phyloP scores from a whole-genome alignment of 768 basidiomycete species.

The Calocera cornea region DNA sequence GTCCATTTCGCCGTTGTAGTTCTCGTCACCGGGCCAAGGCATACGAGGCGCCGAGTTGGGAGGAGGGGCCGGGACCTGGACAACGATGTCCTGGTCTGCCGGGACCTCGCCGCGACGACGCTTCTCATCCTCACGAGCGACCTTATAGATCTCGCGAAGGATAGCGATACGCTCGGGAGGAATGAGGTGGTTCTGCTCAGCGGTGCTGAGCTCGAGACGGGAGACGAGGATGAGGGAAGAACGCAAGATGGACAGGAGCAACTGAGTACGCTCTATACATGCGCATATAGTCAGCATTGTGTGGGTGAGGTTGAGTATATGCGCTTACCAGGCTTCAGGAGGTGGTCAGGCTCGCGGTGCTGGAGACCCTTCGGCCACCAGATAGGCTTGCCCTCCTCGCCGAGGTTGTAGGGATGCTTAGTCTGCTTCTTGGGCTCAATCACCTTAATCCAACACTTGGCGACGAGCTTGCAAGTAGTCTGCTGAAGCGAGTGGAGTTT shows the following conservation, averaged over 20 bases:
- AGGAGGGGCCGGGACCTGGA: neutral
- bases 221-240: conserved; percentile 19
- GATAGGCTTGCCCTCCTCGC: conserved; percentile 24
- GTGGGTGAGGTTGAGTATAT: neutral
- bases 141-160: conserved; percentile 24
- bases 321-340: conserved; percentile 26
- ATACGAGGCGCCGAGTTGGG: neutral
- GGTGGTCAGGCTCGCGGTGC: conserved; percentile 30
- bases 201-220: conserved; percentile 24
- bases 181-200: conserved; percentile 22
- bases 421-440: conserved; percentile 30
- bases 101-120: conserved; percentile 7
- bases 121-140: conserved; percentile 26
- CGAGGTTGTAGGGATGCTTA: conserved; percentile 28
- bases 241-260: conserved; percentile 24
- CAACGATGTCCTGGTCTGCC: neutral
- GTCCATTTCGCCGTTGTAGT: conserved; percentile 2
- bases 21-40: conserved; percentile 4
- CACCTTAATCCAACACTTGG: conserved; percentile 30
- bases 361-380: conserved; percentile 30
- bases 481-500: conserved; percentile 24
- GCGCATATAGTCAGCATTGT: neutral
- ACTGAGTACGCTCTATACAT: conserved; percentile 23
- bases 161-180: conserved; percentile 20
- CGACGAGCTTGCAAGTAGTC: conserved; percentile 25